These are phyloP conservation scores for Chlamydomonas asymmetrica DNA, from an alignment of 139 green algal species.

Conservation along the genomic window DNA sequence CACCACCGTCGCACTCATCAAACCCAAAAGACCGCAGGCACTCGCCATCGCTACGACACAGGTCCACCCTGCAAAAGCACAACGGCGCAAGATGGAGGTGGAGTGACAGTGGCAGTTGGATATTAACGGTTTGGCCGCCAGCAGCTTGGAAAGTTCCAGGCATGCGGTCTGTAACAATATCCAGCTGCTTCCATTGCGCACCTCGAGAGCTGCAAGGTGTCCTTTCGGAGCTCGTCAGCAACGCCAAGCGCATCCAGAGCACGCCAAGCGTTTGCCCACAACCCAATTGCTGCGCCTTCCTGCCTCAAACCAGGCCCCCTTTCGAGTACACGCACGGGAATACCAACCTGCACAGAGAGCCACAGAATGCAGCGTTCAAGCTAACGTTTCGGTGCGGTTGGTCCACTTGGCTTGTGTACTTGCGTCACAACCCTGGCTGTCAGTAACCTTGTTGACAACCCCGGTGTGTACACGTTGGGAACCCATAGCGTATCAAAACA, in stretches of 20 bases:
- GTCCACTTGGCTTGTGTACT: background rate
- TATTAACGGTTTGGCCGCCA: too few species aligned
- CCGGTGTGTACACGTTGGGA: background rate
- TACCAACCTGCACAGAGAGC: slow-evolving; percentile 35
- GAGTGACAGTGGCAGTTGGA: too few species aligned
- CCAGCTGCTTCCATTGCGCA: background rate
- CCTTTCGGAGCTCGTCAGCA: slow-evolving; percentile 48
- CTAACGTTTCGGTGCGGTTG: background rate
- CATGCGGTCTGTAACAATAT: too few species aligned
- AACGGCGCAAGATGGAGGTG: too few species aligned
- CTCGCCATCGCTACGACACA: slow-evolving; percentile 15
- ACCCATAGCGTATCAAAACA: background rate
- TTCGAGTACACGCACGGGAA: slow-evolving; percentile 69
- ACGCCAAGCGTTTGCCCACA: slow-evolving; percentile 80
- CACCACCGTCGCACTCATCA: slow-evolving; percentile 57
- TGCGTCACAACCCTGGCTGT: background rate
- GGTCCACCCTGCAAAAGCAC: slow-evolving; percentile 42
- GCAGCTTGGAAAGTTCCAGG: too few species aligned
- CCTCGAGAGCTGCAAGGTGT: slow-evolving; percentile 17
- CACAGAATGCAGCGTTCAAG: background rate
- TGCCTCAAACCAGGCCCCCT: slow-evolving; percentile 8
- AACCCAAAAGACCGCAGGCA: slow-evolving; percentile 61
- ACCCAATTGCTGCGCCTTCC: slow-evolving; percentile 65
- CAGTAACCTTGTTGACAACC: background rate
- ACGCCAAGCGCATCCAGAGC: slow-evolving; percentile 71